A percentile compares a stretch with the other conserved stretches of the same genome.
Evolutionary conservation across 306 rosid genomes (phyloP).

Genomic region (Acacia acuminata): DNA sequence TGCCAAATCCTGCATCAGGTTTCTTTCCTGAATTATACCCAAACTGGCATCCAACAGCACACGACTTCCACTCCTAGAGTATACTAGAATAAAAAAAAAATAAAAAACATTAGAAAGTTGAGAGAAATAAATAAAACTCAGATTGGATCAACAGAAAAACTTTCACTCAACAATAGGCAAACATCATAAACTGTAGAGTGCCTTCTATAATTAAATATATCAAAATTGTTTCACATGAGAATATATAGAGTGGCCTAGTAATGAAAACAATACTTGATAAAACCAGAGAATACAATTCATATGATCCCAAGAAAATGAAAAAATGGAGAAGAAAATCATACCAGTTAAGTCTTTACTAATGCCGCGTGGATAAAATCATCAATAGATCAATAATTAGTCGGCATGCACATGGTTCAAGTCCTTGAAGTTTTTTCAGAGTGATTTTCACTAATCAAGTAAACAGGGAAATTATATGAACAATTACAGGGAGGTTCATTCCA

Average conservation of each 20-base stretch:
- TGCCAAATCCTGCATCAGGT: slow-evolving; percentile 83
- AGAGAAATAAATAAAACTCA: background rate
- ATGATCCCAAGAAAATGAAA: background rate
- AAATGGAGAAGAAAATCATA: background rate
- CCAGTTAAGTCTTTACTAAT: background rate
- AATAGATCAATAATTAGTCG: background rate
- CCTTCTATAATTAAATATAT: no score
- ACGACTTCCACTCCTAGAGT: slow-evolving; percentile 70
- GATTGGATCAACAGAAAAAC: background rate
- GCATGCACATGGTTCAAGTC: slow-evolving; percentile 4
- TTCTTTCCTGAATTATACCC: slow-evolving; percentile 43
- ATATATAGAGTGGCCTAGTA: background rate
- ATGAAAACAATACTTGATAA: background rate
- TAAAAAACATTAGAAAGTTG: background rate
- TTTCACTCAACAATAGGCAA: background rate
- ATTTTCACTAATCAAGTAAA: background rate
- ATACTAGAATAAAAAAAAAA: slow-evolving; percentile 19
- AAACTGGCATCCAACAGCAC: slow-evolving; percentile 82
- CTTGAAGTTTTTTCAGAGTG: background rate
- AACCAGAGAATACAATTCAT: background rate
- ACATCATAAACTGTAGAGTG: background rate
- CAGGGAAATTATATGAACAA: slow-evolving; percentile 19
- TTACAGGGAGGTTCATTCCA: background rate
- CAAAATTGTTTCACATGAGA: background rate
- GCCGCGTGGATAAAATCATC: background rate